phyloP scores from a whole-genome alignment of 495 filamentous ascomycete genomes.

The Penicillium simplicissimum region DNA sequence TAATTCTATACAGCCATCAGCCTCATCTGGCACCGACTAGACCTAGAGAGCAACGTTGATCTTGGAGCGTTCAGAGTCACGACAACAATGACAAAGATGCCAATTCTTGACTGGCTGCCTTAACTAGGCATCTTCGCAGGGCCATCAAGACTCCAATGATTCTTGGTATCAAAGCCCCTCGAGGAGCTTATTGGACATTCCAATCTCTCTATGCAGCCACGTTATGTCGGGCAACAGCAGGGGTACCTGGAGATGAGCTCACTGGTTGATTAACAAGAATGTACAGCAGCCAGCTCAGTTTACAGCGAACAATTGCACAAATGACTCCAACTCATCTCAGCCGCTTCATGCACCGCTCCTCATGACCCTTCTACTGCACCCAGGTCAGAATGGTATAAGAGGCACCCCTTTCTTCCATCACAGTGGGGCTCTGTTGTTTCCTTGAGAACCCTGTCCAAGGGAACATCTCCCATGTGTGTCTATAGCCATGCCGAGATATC shows the following conservation, averaged over 20 bases:
- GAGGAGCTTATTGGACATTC: background rate
- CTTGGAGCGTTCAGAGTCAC: background rate
- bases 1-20: background rate
- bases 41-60: background rate
- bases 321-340: background rate
- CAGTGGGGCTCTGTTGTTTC: too few species aligned
- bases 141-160: background rate
- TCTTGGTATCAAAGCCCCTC: background rate
- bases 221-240: background rate
- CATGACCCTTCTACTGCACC: background rate
- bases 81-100: background rate
- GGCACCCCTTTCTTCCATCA: too few species aligned
- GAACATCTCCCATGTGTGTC: too few species aligned
- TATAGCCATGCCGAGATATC: too few species aligned
- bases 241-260: background rate
- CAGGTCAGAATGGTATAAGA: too few species aligned
- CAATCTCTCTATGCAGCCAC: background rate
- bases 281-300: background rate
- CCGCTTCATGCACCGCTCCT: background rate
- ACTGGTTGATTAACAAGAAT: background rate
- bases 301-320: background rate
- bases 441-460: too few species aligned
- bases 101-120: background rate
- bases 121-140: background rate
- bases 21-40: background rate